Conservation (phyloP, 2,329 filamentous ascomycete genomes). For the Fusarium sp. region DNA sequence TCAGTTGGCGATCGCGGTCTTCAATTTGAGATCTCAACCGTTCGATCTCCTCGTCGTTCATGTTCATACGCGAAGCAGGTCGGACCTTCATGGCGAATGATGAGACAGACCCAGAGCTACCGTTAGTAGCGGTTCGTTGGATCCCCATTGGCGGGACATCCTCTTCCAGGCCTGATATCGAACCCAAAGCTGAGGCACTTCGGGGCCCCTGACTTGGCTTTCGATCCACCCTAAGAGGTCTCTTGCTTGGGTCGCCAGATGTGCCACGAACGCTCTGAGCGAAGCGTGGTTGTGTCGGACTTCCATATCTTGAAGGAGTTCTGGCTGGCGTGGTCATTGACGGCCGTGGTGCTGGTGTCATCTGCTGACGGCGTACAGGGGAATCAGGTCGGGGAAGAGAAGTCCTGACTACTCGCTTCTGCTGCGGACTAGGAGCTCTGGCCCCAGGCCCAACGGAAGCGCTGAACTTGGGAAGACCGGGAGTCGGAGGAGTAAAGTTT, state of each 20-base stretch:
- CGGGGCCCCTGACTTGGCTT: conserved; percentile 67
- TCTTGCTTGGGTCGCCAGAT: conserved; percentile 72
- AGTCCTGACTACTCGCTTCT: conserved; percentile 75
- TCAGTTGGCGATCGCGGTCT: conserved; percentile 88
- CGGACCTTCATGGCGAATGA: conserved; percentile 67
- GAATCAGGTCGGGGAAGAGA: conserved; percentile 92
- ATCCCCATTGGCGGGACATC: conserved; percentile 67
- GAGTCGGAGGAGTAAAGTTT: conserved; percentile 73
- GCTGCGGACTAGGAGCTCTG: conserved; percentile 77
- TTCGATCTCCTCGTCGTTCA: conserved; percentile 79
- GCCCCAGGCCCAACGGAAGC: conserved; percentile 83
- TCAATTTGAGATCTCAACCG: conserved; percentile 80
- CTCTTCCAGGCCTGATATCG: conserved; percentile 66
- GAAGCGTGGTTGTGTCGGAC: conserved; percentile 67
- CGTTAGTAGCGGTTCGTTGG: conserved; percentile 66
- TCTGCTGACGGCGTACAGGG: conserved; percentile 77
- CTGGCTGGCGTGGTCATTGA: conserved; percentile 66
- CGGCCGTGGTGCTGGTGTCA: conserved; percentile 70
- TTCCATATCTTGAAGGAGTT: conserved; percentile 53
- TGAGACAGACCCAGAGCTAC: conserved; percentile 66
- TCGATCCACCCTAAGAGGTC: conserved; percentile 60
- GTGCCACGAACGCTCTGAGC: conserved; percentile 74
- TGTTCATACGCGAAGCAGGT: conserved; percentile 64
- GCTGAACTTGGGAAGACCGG: conserved; percentile 82
- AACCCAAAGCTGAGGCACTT: conserved; percentile 71